Conservation (phyloP, 129 eudicot species). For the Tanacetum coccineum region DNA sequence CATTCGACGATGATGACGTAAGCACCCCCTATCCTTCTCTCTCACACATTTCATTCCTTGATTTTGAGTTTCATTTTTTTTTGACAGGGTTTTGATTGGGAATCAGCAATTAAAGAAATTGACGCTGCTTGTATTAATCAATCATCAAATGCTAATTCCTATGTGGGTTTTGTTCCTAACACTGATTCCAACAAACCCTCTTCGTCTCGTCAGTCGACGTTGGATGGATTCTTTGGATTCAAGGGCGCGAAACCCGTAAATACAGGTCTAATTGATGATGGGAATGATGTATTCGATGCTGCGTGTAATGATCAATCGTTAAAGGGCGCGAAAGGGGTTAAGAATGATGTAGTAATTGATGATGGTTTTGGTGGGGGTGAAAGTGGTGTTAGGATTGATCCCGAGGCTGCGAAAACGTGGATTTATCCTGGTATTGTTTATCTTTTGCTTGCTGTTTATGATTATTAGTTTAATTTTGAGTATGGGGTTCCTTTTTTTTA, state of each 20-base stretch:
- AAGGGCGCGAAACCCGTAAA: slow-evolving; percentile 6
- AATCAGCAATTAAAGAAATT: slow-evolving; percentile 65
- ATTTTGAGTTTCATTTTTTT: background rate
- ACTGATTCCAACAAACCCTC: slow-evolving; percentile 17
- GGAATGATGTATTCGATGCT: background rate
- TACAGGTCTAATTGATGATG: background rate
- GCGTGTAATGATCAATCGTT: too few relatives aligned
- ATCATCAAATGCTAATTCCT: background rate
- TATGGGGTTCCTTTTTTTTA: background rate
- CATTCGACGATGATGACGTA: slow-evolving; percentile 28
- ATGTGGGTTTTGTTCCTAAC: slow-evolving; percentile 21
- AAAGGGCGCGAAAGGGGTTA: too few relatives aligned
- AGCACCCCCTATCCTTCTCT: background rate
- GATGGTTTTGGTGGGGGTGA: slow-evolving; percentile 7
- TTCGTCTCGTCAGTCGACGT: slow-evolving; percentile 56
- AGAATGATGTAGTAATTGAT: background rate
- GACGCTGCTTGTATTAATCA: slow-evolving; percentile 50
- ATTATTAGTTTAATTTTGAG: too few relatives aligned
- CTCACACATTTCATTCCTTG: slow-evolving; percentile 1
- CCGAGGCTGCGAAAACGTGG: slow-evolving; percentile 83
- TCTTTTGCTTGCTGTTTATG: background rate
- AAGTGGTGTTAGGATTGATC: slow-evolving; percentile 49
- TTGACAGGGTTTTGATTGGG: slow-evolving; percentile 79
- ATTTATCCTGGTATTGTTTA: slow-evolving; percentile 62
- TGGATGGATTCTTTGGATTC: slow-evolving; percentile 43